Evolutionary conservation across 805 yeast genomes (phyloP).

Genomic region (Debaryomyces hansenii): DNA sequence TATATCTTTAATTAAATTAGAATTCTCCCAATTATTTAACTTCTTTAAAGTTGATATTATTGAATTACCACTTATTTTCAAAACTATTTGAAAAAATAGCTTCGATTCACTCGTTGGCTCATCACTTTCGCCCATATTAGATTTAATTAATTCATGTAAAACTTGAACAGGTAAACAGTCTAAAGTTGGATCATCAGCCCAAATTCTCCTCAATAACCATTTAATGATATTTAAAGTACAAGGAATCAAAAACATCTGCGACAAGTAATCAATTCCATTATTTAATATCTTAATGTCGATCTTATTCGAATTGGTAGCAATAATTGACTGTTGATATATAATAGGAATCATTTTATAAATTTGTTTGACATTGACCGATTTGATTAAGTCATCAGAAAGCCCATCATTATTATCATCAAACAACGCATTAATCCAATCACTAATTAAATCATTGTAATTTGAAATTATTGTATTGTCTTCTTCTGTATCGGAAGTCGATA

Average conservation of each 20-base stretch:
- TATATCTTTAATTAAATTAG: slow-evolving; percentile 13
- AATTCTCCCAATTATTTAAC: slow-evolving; percentile 10
- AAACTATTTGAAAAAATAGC: slow-evolving; percentile 22
- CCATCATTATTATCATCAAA: slow-evolving; percentile 70
- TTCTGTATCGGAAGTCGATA: slow-evolving; percentile 14
- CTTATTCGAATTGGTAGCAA: slow-evolving; percentile 55
- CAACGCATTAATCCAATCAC: slow-evolving; percentile 78
- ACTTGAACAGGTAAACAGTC: slow-evolving; percentile 17
- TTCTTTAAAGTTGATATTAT: slow-evolving; percentile 14
- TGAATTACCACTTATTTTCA: slow-evolving; percentile 21
- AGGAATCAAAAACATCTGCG: slow-evolving; percentile 72
- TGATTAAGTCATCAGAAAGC: slow-evolving; percentile 78
- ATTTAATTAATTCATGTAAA: slow-evolving; percentile 24
- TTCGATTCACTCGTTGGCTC: slow-evolving; percentile 16
- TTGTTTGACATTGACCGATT: slow-evolving; percentile 64
- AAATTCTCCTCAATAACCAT: slow-evolving; percentile 25
- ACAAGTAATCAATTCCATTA: slow-evolving; percentile 83
- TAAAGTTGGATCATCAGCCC: slow-evolving; percentile 10
- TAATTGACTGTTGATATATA: slow-evolving; percentile 69
- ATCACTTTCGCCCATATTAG: slow-evolving; percentile 15
- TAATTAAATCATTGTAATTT: slow-evolving; percentile 33
- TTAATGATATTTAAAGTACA: slow-evolving; percentile 42
- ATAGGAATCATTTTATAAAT: slow-evolving; percentile 69
- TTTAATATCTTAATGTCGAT: slow-evolving; percentile 60
- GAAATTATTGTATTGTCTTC: slow-evolving; percentile 29